Conservation (phyloP, 371 early-diverging fungal genomes). For the Entomophthora muscae region DNA sequence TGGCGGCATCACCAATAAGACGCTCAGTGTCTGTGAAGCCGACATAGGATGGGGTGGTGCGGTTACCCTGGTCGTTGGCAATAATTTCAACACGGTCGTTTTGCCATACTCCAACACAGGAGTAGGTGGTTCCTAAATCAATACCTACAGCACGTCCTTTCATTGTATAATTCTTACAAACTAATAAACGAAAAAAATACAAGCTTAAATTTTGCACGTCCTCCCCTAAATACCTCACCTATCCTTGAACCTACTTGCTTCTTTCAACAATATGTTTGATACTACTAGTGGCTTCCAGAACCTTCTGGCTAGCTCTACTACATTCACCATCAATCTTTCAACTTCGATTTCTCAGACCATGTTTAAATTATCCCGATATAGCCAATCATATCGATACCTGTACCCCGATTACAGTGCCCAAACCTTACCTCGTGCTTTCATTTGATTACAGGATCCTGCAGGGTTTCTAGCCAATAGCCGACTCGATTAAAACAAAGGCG, state of each 20-base stretch:
- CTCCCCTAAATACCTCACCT: not conserved
- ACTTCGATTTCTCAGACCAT: not conserved
- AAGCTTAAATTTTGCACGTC: not conserved
- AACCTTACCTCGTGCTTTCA: too few species aligned
- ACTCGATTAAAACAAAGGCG: too few species aligned
- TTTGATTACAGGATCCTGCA: too few species aligned
- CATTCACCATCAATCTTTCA: too few species aligned
- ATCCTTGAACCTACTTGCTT: not conserved
- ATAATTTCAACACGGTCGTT: constrained; percentile 82
- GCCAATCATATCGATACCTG: too few species aligned
- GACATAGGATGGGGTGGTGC: constrained; percentile 97
- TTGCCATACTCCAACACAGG: constrained; percentile 96
- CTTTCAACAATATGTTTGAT: not conserved
- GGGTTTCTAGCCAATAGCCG: too few species aligned
- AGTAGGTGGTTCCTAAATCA: constrained; percentile 99
- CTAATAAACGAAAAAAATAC: not conserved
- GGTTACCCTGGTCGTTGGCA: constrained; percentile 88
- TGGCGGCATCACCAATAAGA: constrained; percentile 89
- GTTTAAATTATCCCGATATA: too few species aligned
- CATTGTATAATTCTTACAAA: not conserved
- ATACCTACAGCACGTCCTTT: constrained; percentile 45
- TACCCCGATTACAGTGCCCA: too few species aligned
- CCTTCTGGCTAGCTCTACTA: too few species aligned
- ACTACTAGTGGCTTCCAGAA: not conserved
- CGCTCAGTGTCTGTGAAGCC: constrained; percentile 77